phyloP scores from a whole-genome alignment of 2,329 filamentous ascomycete genomes.

The Talaromyces sp. region DNA sequence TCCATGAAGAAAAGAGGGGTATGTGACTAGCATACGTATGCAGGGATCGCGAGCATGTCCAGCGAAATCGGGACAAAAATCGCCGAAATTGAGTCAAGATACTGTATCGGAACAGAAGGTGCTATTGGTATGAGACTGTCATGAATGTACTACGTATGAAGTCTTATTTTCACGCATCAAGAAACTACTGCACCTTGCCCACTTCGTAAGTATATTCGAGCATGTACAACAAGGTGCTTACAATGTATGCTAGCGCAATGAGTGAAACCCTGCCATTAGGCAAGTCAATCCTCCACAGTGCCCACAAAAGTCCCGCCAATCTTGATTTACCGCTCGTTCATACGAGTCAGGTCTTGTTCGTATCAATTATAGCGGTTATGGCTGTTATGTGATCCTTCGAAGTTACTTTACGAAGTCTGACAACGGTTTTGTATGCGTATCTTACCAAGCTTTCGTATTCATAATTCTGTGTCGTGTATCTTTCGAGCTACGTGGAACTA shows the following conservation, averaged over 20 bases:
- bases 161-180: not conserved
- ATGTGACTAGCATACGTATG: not conserved
- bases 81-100: not conserved
- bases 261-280: not conserved
- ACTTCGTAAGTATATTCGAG: not conserved
- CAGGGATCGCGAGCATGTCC: not conserved
- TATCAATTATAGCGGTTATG: not conserved
- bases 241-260: not conserved
- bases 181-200: not conserved
- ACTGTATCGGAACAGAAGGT: not conserved
- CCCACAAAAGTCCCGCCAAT: not conserved
- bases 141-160: not conserved
- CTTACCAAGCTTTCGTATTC: not conserved
- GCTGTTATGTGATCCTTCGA: not conserved
- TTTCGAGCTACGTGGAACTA: not conserved
- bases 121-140: not conserved
- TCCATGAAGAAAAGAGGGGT: not conserved
- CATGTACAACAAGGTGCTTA: not conserved
- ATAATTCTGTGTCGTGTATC: not conserved
- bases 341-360: not conserved
- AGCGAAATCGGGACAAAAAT: not conserved
- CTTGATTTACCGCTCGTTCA: not conserved
- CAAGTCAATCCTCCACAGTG: not conserved
- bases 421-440: not conserved
- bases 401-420: not conserved